Percentiles rank a stretch among this genome's conserved stretches.
phyloP scores from a whole-genome alignment of 176 grass and related monocot genomes.

The Aechmea fasciata region DNA sequence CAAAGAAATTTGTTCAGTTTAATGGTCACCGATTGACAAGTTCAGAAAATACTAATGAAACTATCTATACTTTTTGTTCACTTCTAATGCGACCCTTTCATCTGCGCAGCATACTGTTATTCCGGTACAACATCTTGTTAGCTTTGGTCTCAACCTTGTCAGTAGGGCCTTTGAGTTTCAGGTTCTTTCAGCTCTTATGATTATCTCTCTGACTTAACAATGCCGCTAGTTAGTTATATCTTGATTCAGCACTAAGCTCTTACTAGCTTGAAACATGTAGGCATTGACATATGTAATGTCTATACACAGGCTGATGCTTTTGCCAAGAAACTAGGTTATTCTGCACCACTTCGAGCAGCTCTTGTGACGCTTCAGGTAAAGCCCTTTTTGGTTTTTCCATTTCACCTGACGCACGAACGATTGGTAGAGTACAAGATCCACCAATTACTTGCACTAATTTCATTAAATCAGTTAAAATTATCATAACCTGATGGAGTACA shows the following conservation, averaged over 20 bases:
- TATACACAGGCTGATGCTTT: slow-evolving; percentile 79
- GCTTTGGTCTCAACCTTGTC: slow-evolving; percentile 90
- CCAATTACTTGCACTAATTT: too few relatives aligned
- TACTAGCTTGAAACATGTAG: slow-evolving; percentile 19
- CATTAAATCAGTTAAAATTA: too few relatives aligned
- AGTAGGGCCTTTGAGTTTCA: slow-evolving; percentile 98
- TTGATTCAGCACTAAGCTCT: not conserved
- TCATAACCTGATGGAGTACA: too few relatives aligned
- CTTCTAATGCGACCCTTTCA: slow-evolving; percentile 21
- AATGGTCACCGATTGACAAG: not conserved
- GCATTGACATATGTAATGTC: slow-evolving; percentile 21
- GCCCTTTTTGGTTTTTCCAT: not conserved
- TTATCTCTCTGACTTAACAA: not conserved
- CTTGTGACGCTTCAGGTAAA: slow-evolving; percentile 39
- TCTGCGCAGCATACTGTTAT: slow-evolving; percentile 83
- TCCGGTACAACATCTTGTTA: slow-evolving; percentile 79
- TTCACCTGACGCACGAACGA: too few relatives aligned
- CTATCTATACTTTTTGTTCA: not conserved
- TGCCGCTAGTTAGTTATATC: not conserved
- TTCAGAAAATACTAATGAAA: slow-evolving; percentile 2
- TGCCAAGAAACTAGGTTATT: slow-evolving; percentile 94
- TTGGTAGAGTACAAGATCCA: too few relatives aligned
- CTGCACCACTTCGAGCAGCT: slow-evolving; percentile 47
- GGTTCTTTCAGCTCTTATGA: slow-evolving; percentile 39
- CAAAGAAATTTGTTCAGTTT: not conserved